A percentile compares a stretch with the other conserved stretches of the same genome.
Conservation (phyloP, 2,329 filamentous ascomycete genomes). For the Myriosclerotinia scirpicola region DNA sequence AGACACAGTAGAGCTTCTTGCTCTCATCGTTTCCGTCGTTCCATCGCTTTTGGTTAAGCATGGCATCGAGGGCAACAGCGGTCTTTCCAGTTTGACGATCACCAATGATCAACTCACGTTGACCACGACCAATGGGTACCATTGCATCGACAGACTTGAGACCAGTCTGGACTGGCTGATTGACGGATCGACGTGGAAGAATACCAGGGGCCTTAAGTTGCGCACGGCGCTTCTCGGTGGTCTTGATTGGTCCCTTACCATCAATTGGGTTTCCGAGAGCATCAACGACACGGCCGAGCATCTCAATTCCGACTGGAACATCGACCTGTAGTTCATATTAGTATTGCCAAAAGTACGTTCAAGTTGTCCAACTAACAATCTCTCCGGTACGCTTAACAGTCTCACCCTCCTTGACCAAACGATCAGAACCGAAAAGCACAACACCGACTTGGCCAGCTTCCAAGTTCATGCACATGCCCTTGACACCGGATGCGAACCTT, state of each 20-base stretch:
- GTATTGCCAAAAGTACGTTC: constrained; percentile 15
- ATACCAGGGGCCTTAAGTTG: constrained; percentile 99
- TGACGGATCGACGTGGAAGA: constrained; percentile 94
- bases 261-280: constrained; percentile 99
- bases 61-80: constrained; percentile 94
- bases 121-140: constrained; percentile 99
- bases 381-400: constrained; percentile 99
- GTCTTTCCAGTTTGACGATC: constrained; percentile 99
- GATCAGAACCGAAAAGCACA: constrained; percentile 99
- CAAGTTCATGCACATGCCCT: constrained; percentile 99
- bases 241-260: constrained; percentile 96
- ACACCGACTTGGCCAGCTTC: constrained; percentile 99
- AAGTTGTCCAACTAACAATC: constrained; percentile 71
- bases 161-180: constrained; percentile 98
- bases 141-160: constrained; percentile 99
- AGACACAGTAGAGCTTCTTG: constrained; percentile 99
- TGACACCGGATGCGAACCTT: constrained; percentile 98
- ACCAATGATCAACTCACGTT: constrained; percentile 99
- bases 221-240: constrained; percentile 88
- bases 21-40: constrained; percentile 82
- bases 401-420: constrained; percentile 99
- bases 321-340: constrained; percentile 68
- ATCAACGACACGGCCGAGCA: constrained; percentile 98
- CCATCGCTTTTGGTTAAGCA: constrained; percentile 99
- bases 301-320: constrained; percentile 86